Percentiles rank a stretch among this genome's conserved stretches.
phyloP scores from a whole-genome alignment of 2,329 filamentous ascomycete species.

The Fusarium sp. region DNA sequence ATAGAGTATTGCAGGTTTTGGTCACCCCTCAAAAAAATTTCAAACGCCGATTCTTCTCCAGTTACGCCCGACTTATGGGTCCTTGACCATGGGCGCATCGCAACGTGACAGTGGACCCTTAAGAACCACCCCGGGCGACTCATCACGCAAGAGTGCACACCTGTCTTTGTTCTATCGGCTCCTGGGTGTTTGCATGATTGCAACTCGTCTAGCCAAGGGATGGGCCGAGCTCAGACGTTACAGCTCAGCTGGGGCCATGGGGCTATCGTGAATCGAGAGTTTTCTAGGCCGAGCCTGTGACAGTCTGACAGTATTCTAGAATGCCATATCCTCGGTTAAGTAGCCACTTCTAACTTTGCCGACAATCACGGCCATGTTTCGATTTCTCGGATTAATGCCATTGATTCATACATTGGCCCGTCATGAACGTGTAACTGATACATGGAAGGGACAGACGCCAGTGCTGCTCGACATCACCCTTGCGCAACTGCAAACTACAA shows the following conservation, averaged over 20 bases:
- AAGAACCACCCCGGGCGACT: constrained; percentile 20
- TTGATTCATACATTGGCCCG: constrained; percentile 17
- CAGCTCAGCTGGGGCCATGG: constrained; percentile 1
- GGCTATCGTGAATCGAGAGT: constrained; percentile 5
- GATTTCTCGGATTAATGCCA: constrained; percentile 8
- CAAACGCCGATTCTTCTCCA: constrained; percentile 39
- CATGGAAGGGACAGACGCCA: constrained; percentile 1
- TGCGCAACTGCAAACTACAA: neutral
- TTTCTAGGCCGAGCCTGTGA: constrained; percentile 31
- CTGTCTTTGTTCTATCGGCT: constrained; percentile 6
- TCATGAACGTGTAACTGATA: constrained; percentile 6
- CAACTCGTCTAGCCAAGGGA: constrained; percentile 17
- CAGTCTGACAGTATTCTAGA: constrained; percentile 19
- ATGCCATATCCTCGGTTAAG: constrained; percentile 40
- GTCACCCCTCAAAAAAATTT: constrained; percentile 14
- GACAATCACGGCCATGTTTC: constrained; percentile 14
- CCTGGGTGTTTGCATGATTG: constrained; percentile 19
- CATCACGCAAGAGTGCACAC: constrained; percentile 28
- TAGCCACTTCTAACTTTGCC: constrained; percentile 4
- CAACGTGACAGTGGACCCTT: constrained; percentile 31
- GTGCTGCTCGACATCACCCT: constrained; percentile 22
- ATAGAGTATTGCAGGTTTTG: neutral
- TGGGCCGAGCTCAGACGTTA: constrained; percentile 22
- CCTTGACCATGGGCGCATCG: neutral
- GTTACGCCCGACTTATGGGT: constrained; percentile 29